Percentiles rank a stretch among this genome's conserved stretches.
Evolutionary conservation across 371 early-diverging fungal genomes (phyloP).

Genomic region (Funneliformis caledonium): DNA sequence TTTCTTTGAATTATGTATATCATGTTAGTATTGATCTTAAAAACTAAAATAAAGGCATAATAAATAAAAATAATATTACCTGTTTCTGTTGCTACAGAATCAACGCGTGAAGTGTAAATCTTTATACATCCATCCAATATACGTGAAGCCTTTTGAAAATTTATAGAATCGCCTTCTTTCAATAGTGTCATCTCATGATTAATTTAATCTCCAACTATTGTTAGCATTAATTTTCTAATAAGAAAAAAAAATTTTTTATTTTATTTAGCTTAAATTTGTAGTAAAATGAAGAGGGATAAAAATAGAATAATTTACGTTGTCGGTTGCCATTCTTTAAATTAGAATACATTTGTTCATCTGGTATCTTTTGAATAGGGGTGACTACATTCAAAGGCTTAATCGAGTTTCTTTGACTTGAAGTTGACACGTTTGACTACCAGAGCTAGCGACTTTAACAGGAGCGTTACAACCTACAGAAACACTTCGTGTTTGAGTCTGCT

Average conservation of each 20-base stretch:
- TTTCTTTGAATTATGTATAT: too few species aligned
- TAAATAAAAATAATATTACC: constrained; percentile 50
- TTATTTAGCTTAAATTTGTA: neutral
- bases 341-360: constrained; percentile 41
- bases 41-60: neutral
- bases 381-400: constrained; percentile 11
- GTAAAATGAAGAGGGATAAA: neutral
- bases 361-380: constrained; percentile 36
- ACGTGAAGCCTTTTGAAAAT: constrained; percentile 99
- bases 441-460: neutral
- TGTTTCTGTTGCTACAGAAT: constrained; percentile 97
- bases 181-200: constrained; percentile 96
- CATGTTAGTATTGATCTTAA: neutral
- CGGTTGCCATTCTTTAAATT: constrained; percentile 93
- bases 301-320: constrained; percentile 72
- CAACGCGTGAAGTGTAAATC: constrained; percentile 98
- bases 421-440: constrained; percentile 3
- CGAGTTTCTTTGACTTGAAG: constrained; percentile 1
- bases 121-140: constrained; percentile 99
- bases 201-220: constrained; percentile 82
- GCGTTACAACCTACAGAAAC: neutral
- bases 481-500: constrained; percentile 22
- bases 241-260: neutral
- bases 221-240: constrained; percentile 79
- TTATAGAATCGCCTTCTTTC: constrained; percentile 95